Evolutionary conservation across 2,329 filamentous ascomycete species (phyloP).

Genomic region (Penicillium sp.): DNA sequence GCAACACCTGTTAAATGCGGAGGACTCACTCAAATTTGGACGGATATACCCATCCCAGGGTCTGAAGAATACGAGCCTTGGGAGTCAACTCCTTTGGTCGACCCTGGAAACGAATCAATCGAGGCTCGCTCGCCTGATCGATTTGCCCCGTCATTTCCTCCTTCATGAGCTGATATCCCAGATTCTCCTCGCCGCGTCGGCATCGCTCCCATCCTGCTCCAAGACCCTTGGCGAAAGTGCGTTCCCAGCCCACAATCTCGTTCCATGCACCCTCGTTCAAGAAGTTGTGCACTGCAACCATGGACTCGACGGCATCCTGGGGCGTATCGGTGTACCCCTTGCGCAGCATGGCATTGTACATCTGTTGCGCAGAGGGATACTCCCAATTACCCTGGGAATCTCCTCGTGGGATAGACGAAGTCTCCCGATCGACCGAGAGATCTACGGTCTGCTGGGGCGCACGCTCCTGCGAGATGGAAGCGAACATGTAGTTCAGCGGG

Average conservation of each 20-base stretch:
- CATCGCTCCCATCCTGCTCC: constrained; percentile 67
- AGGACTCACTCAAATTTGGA: constrained; percentile 64
- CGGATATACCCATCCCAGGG: constrained; percentile 73
- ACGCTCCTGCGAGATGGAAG: constrained; percentile 71
- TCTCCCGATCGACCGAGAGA: constrained; percentile 74
- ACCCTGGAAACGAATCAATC: constrained; percentile 80
- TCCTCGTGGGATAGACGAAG: constrained; percentile 85
- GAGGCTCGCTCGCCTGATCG: constrained; percentile 51
- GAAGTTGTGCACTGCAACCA: constrained; percentile 98
- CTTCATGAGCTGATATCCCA: constrained; percentile 50
- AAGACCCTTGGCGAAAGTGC: constrained; percentile 71
- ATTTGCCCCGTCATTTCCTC: constrained; percentile 37
- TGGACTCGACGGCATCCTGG: constrained; percentile 84
- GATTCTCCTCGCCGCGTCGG: constrained; percentile 64
- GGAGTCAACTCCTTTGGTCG: constrained; percentile 84
- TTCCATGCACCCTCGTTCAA: constrained; percentile 95
- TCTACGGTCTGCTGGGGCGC: constrained; percentile 65
- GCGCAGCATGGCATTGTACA: constrained; percentile 96
- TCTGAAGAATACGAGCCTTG: constrained; percentile 77
- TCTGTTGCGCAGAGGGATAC: constrained; percentile 96
- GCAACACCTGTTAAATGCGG: background rate
- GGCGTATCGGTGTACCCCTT: constrained; percentile 96
- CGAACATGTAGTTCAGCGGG: constrained; percentile 93
- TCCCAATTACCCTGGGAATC: constrained; percentile 77
- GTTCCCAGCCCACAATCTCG: constrained; percentile 92